Base-by-base conservation (phyloP, 2,329 filamentous ascomycete species). In the Diplocarpon mali region DNA sequence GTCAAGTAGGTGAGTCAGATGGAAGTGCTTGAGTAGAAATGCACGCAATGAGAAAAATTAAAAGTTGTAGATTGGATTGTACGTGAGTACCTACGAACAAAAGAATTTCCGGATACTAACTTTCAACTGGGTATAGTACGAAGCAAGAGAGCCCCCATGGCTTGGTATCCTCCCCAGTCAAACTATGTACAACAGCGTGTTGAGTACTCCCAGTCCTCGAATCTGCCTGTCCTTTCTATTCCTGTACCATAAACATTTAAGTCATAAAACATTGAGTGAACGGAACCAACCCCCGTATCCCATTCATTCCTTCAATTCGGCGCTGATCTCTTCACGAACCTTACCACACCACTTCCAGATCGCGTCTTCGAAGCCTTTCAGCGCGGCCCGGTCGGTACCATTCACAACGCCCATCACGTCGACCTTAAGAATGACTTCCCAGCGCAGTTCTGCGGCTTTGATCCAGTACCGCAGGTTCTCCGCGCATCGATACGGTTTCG, bases 381-480 rank as follows among this genome's bases (percentile, higher is more conserved):
- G 95, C 11, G 79, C 78, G 42, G 77, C 71, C 40, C 76, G 72
- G 48, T 72, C 66, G 29, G 63, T 81, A 59, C 81, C 82, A 60
- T 89, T 83, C 16, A 95, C 89, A 7, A 95, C 75, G 24, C 83
- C 87, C 65, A 93, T 81, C 16, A 90, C 86, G 59, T 95, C 87
- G 43, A 95, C 73, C 51, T 82, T 77, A 41, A 96, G 70, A 54
- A 84, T 75, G 32, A 89, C 76, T 65, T 96, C 92, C 81, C 90
- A 98, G 44, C 92, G 79, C 47, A 96, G 71, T 67, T 98, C 89
- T 7, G 89, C 88, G 1, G 90, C 92, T 68, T 98, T 98, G 65
- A 85, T 76, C 90, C 92, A 98, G 69, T 84, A 98, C 34, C 88
- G 78, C 50, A 98, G 72, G 62, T 98, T 98, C 56, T 98, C 92